Percentiles rank a stretch among this genome's conserved stretches.
These are phyloP conservation scores for Chlorokybus atmophyticus DNA, from an alignment of 139 green algal genomes.

Conservation along the genomic window DNA sequence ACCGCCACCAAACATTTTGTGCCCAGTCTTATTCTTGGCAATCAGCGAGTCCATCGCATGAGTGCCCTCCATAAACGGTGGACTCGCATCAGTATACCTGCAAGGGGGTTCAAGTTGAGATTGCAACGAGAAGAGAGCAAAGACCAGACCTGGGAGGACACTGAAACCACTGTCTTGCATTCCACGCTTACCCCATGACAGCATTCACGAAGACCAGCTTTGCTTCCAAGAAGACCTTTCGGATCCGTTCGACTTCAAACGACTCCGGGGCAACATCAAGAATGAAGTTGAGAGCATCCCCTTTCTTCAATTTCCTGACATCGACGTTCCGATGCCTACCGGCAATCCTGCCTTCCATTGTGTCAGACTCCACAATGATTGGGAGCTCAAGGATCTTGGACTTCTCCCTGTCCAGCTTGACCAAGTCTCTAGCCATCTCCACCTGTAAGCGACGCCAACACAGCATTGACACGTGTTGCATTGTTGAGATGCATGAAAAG, in stretches of 20 bases:
- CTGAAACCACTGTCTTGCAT: too few species aligned
- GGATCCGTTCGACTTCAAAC: constrained; percentile 8
- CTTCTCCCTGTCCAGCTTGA: constrained; percentile 9
- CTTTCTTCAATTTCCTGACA: constrained; percentile 12
- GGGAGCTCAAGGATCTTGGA: constrained; percentile 13
- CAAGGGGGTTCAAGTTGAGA: too few species aligned
- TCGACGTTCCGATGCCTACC: constrained; percentile 8
- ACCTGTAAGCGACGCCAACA: too few species aligned
- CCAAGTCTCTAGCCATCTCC: constrained; percentile 13
- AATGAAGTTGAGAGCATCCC: constrained; percentile 6
- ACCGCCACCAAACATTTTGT: constrained; percentile 26
- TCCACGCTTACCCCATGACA: constrained; percentile 35
- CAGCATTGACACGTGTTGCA: too few species aligned
- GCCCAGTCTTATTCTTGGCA: constrained; percentile 16
- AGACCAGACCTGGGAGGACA: too few species aligned
- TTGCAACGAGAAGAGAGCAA: too few species aligned
- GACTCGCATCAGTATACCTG: too few species aligned
- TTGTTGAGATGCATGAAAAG: too few species aligned
- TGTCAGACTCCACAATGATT: constrained; percentile 11
- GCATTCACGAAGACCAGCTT: constrained; percentile 34
- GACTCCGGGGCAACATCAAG: constrained; percentile 18
- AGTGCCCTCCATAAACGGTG: constrained; percentile 27
- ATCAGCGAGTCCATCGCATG: constrained; percentile 20
- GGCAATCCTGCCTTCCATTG: constrained; percentile 10
- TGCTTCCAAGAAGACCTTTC: constrained; percentile 5